Base-by-base conservation (phyloP, 352 stramenopile genomes). In the Phytophthora hybrid region DNA sequence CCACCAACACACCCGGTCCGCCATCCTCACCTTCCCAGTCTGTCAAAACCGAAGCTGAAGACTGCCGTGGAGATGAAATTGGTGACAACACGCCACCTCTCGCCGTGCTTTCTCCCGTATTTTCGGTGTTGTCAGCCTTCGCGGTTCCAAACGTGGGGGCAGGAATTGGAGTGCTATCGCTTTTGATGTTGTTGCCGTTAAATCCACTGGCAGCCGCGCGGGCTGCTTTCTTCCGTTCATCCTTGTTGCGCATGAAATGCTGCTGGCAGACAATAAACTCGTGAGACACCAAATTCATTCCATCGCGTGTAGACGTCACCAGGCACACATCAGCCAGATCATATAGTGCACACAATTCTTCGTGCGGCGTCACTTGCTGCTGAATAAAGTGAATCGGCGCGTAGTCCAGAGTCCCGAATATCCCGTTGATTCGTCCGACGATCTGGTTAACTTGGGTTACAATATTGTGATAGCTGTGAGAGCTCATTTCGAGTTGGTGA, bases 301-400 rank as follows among this genome's bases (percentile, higher is more conserved):
- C 91, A 75, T 98, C 92, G 9, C 89, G 74, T 16, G 93, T 93
- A 52, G 89, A 96, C 1, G 91, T 98, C 34, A 98, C 91, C 46
- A 98, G 49, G 41, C 91, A 97, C 49, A 97, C 90, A 59, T 98
- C 89, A 7, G 92, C 92, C 47, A 97, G 55, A 61, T 97, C 89
- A 69, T 98, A 98, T 5, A 97, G 78, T 19, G 92, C 92, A 54
- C 92, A 95, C 29, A 98, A 72, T 73, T 98, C 90, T 60, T 97
- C 92, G 63, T 96, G 87, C 7, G 80, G 82, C 19, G 88, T 93
- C 32, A 73, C 73, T 47, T 78, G 81, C 63, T 96, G 90, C 71
- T 97, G 91, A 51, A 98, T 96, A 77, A 97, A 98, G 63, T 97
- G 91, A 65, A 98, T 96, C n/a, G 92, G 92, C 18, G 85, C 79